Evolutionary conservation across 78 protist species (phyloP).

Genomic region (Chrysochromulina parva): DNA sequence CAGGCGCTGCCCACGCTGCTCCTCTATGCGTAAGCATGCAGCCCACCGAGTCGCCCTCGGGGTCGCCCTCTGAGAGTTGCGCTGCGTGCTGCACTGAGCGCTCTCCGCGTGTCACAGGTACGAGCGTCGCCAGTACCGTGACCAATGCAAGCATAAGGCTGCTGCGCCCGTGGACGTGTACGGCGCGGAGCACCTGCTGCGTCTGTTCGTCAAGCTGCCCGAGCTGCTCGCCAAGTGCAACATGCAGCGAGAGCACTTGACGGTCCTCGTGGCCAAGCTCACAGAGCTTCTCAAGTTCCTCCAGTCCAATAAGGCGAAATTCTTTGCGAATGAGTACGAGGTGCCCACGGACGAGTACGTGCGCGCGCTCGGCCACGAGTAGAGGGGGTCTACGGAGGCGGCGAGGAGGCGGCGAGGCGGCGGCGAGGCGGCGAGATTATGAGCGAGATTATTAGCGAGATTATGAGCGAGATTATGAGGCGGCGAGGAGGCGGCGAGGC

Average conservation of each 20-base stretch:
- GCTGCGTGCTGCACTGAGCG: neutral
- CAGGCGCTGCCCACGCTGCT: neutral
- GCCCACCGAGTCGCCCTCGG: too few relatives aligned
- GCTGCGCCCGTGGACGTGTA: neutral
- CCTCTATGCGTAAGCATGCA: neutral
- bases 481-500: too few relatives aligned
- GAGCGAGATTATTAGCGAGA: too few relatives aligned
- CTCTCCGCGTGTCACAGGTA: neutral
- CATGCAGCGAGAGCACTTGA: neutral
- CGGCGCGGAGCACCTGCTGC: constrained; percentile 18
- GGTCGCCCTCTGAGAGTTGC: neutral
- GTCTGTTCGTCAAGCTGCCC: neutral
- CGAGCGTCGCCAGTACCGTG: neutral
- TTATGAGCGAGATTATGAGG: too few relatives aligned
- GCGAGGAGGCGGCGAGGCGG: too few relatives aligned
- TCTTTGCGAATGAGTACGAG: neutral
- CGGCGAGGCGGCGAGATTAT: too few relatives aligned
- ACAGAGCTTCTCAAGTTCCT: neutral
- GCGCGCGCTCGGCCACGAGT: too few relatives aligned
- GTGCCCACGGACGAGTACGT: neutral
- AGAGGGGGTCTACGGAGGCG: too few relatives aligned
- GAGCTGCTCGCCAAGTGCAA: neutral
- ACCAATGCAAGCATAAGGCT: neutral
- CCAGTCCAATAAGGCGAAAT: neutral
- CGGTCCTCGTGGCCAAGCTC: neutral